Evolutionary conservation across 257 asterid species (phyloP).

Genomic region (Salvia splendens): DNA sequence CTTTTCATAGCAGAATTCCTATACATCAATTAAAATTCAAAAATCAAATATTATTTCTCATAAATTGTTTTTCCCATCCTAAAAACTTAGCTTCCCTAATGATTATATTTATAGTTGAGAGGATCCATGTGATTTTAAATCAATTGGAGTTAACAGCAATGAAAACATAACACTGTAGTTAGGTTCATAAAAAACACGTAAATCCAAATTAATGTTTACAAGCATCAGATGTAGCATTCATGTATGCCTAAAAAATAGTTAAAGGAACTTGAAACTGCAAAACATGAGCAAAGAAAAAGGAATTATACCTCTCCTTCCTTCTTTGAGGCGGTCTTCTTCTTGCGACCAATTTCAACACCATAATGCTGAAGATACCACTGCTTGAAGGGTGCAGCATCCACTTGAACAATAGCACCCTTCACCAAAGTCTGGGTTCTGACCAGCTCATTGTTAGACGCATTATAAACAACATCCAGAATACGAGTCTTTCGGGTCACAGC

Average conservation of each 20-base stretch:
- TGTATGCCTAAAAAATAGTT: neutral
- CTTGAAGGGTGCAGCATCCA: conserved; percentile 84
- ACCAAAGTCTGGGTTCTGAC: conserved; percentile 78
- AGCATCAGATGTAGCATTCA: no score
- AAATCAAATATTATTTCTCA: neutral
- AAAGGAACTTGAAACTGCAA: neutral
- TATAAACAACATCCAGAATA: conserved; percentile 72
- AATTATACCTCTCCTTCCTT: conserved; percentile 62
- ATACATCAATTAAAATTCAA: neutral
- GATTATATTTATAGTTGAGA: neutral
- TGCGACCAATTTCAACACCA: conserved; percentile 79
- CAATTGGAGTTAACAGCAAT: neutral
- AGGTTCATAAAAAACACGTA: neutral
- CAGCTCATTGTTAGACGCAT: conserved; percentile 73
- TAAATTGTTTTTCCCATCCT: neutral
- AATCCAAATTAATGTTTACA: no score
- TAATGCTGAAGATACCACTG: conserved; percentile 87
- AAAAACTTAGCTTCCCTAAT: neutral
- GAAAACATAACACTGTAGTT: neutral
- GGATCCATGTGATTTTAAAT: neutral
- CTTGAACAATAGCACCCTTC: conserved; percentile 72
- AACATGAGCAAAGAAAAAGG: neutral
- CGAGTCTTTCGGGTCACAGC: conserved; percentile 71
- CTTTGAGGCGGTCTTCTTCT: conserved; percentile 64
- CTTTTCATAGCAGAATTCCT: neutral